phyloP scores from a whole-genome alignment of 2,329 filamentous ascomycete genomes.

The Dothistroma septosporum region DNA sequence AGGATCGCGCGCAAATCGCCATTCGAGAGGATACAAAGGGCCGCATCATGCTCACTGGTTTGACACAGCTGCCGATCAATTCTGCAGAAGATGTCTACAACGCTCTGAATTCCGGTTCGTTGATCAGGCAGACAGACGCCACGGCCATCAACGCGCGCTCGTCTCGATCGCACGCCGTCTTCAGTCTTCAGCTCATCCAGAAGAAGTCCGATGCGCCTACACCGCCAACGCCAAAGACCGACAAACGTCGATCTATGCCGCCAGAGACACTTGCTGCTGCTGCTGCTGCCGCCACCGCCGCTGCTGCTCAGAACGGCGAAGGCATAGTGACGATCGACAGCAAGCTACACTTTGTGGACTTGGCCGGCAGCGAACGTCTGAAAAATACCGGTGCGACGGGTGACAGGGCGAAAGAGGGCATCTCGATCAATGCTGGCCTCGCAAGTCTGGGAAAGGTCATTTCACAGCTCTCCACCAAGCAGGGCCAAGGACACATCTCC shows the following conservation, averaged over 20 bases:
- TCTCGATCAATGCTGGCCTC: slow-evolving; percentile 94
- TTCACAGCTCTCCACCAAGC: slow-evolving; percentile 88
- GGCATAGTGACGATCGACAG: slow-evolving; percentile 83
- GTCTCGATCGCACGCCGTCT: slow-evolving; percentile 94
- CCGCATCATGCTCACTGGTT: slow-evolving; percentile 86
- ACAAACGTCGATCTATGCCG: slow-evolving; percentile 85
- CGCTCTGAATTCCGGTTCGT: slow-evolving; percentile 86
- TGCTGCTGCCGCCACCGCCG: slow-evolving; percentile 36
- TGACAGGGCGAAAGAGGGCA: slow-evolving; percentile 90
- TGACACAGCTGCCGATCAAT: slow-evolving; percentile 83
- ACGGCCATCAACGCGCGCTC: slow-evolving; percentile 98
- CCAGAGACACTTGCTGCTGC: slow-evolving; percentile 69
- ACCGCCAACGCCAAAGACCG: slow-evolving; percentile 53
- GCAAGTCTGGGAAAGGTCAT: slow-evolving; percentile 97
- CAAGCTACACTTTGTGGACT: slow-evolving; percentile 97
- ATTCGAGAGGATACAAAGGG: slow-evolving; percentile 94
- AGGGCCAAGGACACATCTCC: slow-evolving; percentile 84
- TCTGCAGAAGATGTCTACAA: slow-evolving; percentile 87
- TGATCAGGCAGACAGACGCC: slow-evolving; percentile 91
- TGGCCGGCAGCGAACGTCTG: slow-evolving; percentile 91
- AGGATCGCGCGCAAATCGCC: slow-evolving; percentile 73
- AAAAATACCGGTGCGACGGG: slow-evolving; percentile 97
- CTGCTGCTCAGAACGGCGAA: slow-evolving; percentile 39
- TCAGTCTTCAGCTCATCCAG: slow-evolving; percentile 89
- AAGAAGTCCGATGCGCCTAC: slow-evolving; percentile 60